phyloP scores from a whole-genome alignment of 768 basidiomycete genomes.

The Coprinopsis strossmayeri region DNA sequence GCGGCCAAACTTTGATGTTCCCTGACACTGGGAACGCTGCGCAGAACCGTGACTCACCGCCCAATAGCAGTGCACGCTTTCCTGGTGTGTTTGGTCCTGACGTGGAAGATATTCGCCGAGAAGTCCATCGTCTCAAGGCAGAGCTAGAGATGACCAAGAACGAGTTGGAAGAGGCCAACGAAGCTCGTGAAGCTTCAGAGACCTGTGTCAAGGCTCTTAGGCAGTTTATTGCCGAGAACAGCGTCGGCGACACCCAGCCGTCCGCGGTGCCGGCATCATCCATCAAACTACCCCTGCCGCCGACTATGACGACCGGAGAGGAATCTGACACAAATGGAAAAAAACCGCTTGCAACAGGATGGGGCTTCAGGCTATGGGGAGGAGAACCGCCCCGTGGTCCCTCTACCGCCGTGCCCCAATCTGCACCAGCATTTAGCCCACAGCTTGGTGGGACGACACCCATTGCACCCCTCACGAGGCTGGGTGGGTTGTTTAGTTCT shows the following conservation, averaged over 20 bases:
- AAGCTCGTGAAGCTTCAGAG: slow-evolving; percentile 81
- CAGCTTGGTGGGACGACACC: not conserved
- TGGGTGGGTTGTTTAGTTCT: slow-evolving; percentile 66
- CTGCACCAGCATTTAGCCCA: slow-evolving; percentile 20
- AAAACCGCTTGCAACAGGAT: slow-evolving; percentile 31
- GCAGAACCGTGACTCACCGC: slow-evolving; percentile 16
- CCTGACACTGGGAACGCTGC: slow-evolving; percentile 27
- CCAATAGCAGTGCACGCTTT: slow-evolving; percentile 20
- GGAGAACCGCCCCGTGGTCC: slow-evolving; percentile 16
- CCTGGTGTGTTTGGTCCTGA: slow-evolving; percentile 55
- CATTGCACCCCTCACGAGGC: slow-evolving; percentile 36
- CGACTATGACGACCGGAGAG: slow-evolving; percentile 31
- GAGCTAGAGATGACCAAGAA: slow-evolving; percentile 59
- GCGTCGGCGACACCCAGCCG: slow-evolving; percentile 38
- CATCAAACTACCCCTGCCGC: slow-evolving; percentile 35
- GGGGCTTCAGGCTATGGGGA: slow-evolving; percentile 70
- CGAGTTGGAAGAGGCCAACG: slow-evolving; percentile 47
- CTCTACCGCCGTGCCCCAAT: slow-evolving; percentile 18
- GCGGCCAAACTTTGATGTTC: slow-evolving; percentile 25
- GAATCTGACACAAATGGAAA: slow-evolving; percentile 25
- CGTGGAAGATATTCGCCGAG: slow-evolving; percentile 52
- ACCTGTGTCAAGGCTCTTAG: slow-evolving; percentile 76
- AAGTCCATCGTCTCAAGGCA: slow-evolving; percentile 47
- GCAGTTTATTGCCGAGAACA: slow-evolving; percentile 74
- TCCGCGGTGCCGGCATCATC: slow-evolving; percentile 15